phyloP scores from a whole-genome alignment of 345 rosid species.

The Laguncularia racemosa region DNA sequence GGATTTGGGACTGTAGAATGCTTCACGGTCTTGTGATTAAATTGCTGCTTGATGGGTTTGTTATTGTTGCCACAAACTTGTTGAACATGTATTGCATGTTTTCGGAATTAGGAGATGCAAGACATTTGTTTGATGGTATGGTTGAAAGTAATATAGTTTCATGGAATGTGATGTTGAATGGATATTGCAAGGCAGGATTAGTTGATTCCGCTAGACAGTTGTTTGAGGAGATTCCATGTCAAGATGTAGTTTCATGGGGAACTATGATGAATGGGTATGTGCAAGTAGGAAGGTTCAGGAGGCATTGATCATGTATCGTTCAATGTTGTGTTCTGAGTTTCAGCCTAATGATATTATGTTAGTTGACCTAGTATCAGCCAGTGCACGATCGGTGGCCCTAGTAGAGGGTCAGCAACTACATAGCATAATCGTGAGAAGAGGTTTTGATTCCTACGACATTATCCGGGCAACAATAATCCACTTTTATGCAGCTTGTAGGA shows the following conservation, averaged over 20 bases:
- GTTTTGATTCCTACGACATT: conserved; percentile 57
- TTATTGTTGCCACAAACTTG: conserved; percentile 64
- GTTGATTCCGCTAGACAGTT: conserved; percentile 42
- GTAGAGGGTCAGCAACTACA: conserved; percentile 64
- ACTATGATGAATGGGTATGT: conserved; percentile 61
- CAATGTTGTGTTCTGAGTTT: conserved; percentile 43
- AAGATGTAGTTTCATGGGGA: conserved; percentile 79
- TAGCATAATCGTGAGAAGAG: conserved; percentile 33
- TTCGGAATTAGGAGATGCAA: conserved; percentile 47
- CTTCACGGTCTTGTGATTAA: conserved; percentile 54
- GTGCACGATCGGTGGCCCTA: conserved; percentile 31
- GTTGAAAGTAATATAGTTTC: conserved; percentile 49
- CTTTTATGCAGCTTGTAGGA: conserved; percentile 53
- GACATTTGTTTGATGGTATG: conserved; percentile 60
- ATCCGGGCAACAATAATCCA: conserved; percentile 64
- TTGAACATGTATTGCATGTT: conserved; percentile 56
- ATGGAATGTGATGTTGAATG: conserved; percentile 91
- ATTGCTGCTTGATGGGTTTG: conserved; percentile 30
- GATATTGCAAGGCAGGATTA: conserved; percentile 65
- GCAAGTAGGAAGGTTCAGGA: conserved; percentile 37
- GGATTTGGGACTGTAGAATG: conserved; percentile 47
- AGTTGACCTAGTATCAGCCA: conserved; percentile 69
- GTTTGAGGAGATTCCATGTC: conserved; percentile 49
- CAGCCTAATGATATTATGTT: conserved; percentile 57
- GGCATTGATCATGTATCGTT: conserved; percentile 43